Evolutionary conservation across 208 protist genomes (phyloP), one percentile per base, ranked within the genome.

Genomic region (Trypanosoma lewisi): DNA sequence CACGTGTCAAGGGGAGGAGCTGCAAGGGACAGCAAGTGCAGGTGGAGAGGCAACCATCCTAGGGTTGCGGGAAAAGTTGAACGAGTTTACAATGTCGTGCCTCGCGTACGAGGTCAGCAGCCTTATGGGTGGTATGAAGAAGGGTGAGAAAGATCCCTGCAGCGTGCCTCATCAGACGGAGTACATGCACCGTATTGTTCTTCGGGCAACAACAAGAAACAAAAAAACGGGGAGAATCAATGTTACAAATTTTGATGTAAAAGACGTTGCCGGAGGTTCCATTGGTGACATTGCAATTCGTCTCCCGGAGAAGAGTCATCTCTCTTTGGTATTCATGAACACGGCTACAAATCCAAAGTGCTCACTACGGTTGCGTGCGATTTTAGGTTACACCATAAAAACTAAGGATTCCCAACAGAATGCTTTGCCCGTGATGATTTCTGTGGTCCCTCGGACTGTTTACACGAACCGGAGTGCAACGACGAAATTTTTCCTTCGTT

Each of bases 271-370:
- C 16, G 79, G 78, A 17, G 83, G 87, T 9, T 93, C 87, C 1
- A 65, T 93, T 21, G 54, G 51, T 21, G 58, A 66, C 33, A 12
- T 87, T 57, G 69, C 69, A 2, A 57, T 76, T 52, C 73, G 69
- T 30, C 48, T 84, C 55, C 63, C 73, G 4, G 52, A 55, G 8
- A 23, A 12, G 31, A 76, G 69, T 49, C 14, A 23, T 2, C 78
- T 85, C 61, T 85, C 80, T 8, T 34, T 88, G 25, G 67, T 84
- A 27, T 83, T 93, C 55, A 81, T 68, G 19, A 93, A 93, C 63
- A 61, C 69, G 11, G 82, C 62, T 8, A 57, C 52, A 2, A 73
- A 80, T 45, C 11, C 27, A 8, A 39, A 44, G 4, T 93, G 87
- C 69, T 63, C 59, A 37, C 60, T 93, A 30, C n/a, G 57, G 8